Evolutionary conservation across 495 filamentous ascomycete species (phyloP), one percentile per base, ranked within the genome.

Genomic region (Apodospora peruviana): DNA sequence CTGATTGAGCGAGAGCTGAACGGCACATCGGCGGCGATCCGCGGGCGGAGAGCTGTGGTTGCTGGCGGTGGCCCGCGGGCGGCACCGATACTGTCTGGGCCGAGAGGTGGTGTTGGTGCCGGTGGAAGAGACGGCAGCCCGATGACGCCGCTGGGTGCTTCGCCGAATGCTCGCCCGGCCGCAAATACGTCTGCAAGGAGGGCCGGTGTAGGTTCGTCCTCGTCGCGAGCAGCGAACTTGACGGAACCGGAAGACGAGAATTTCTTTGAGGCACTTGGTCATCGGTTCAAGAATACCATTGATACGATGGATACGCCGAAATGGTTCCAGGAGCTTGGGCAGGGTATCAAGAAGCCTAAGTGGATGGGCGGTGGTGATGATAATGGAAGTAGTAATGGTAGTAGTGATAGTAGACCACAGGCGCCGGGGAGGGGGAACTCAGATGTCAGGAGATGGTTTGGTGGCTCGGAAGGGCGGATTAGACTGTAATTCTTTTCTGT

Each of bases 1-100:
- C 75, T 98, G 11, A 96, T 98, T 50, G 89, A 96, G 50, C 82
- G 91, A 12, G 93, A 98, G 61, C 62, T 94, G 16, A 81, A 85
- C 42, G 85, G 84, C 40, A 73, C 68, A 5, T 72, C 72, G 14
- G 66, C 46, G 55, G 60, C 47, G 24, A 57, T 67, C 38, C 52
- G 64, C 19, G 50, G 53, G n/a, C 64, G 65, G 45, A 62, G 66
- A 39, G 64, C 62, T 16, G 66, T 64, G 27, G 57, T 58, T 21
- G 51, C 50, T 22, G 56, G 64, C 17, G 52, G 49, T 1, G 51
- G 55, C 23, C 27, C 34, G 10, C 60, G 67, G 22, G 23, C 65
- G 1, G 59, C 68, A 8, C 73, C 73, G 1, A 60, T 75, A 21
- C 51, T 74, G 25, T 59, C 62, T 14, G 55, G 69, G 8, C 67